Evolutionary conservation across 2,329 filamentous ascomycete species (phyloP).

Genomic region (Pseudogymnoascus sp.): DNA sequence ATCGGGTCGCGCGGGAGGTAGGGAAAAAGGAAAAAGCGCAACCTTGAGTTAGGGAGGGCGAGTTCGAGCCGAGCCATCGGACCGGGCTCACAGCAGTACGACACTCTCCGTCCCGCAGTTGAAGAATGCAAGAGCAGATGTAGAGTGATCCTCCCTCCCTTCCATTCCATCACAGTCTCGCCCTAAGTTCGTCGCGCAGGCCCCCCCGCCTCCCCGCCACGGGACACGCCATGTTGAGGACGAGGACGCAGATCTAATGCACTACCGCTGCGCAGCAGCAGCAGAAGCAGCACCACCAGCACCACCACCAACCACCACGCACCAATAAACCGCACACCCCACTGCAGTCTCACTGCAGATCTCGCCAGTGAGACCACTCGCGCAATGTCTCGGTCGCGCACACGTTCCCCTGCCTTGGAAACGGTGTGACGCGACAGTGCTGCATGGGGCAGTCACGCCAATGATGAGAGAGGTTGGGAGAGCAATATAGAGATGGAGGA

Average conservation of each 20-base stretch:
- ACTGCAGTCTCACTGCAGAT: neutral
- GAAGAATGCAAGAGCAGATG: neutral
- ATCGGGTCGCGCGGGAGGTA: neutral
- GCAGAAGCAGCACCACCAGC: neutral
- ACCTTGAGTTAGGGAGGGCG: neutral
- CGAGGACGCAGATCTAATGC: neutral
- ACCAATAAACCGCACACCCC: neutral
- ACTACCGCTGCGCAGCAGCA: neutral
- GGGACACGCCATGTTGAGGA: neutral
- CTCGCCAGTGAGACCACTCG: neutral
- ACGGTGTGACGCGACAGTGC: neutral
- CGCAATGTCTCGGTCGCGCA: neutral
- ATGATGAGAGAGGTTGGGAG: neutral
- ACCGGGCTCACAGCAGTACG: neutral
- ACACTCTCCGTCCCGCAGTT: neutral
- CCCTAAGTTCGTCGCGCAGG: neutral
- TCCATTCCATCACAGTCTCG: neutral
- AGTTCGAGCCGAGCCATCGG: neutral
- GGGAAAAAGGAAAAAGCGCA: neutral
- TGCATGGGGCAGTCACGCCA: neutral
- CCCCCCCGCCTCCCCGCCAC: neutral
- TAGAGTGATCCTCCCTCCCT: neutral
- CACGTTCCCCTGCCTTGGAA: slow-evolving; percentile 3
- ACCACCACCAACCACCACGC: neutral
- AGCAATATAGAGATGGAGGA: neutral